phyloP scores from a whole-genome alignment of 257 asterid species.

The Leonotis leonurus region DNA sequence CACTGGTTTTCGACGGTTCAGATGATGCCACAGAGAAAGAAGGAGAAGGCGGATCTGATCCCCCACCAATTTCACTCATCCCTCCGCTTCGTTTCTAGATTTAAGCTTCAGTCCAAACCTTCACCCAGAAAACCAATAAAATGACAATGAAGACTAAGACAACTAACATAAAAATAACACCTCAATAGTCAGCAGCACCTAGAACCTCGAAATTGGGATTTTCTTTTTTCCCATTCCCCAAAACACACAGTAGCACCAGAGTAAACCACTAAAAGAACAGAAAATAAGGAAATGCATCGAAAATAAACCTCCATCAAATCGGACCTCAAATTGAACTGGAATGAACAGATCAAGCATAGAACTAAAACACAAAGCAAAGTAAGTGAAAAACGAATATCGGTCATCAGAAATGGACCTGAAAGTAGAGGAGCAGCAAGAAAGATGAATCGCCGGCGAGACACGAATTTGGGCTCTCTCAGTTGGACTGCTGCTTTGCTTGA shows the following conservation, averaged over 20 bases:
- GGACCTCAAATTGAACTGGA: not conserved
- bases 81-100: slow-evolving; percentile 10
- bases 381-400: not conserved
- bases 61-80: slow-evolving; percentile 60
- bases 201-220: not conserved
- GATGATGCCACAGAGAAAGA: slow-evolving; percentile 34
- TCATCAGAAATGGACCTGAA: not conserved
- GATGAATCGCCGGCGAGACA: slow-evolving; percentile 20
- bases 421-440: not conserved
- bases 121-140: slow-evolving; percentile 8
- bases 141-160: not conserved
- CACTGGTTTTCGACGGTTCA: slow-evolving; percentile 40
- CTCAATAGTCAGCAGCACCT: not conserved
- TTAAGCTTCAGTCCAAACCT: slow-evolving; percentile 16
- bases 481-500: not conserved
- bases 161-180: not conserved
- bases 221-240: not conserved
- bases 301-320: not conserved
- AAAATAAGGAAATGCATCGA: not conserved
- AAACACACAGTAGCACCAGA: not conserved
- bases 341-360: slow-evolving; percentile 7
- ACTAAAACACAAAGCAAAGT: not conserved
- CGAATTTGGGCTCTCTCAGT: not conserved
- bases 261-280: not conserved
- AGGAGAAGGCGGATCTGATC: slow-evolving; percentile 47